phyloP scores from a whole-genome alignment of 306 rosid genomes.

The Ceratonia siliqua region DNA sequence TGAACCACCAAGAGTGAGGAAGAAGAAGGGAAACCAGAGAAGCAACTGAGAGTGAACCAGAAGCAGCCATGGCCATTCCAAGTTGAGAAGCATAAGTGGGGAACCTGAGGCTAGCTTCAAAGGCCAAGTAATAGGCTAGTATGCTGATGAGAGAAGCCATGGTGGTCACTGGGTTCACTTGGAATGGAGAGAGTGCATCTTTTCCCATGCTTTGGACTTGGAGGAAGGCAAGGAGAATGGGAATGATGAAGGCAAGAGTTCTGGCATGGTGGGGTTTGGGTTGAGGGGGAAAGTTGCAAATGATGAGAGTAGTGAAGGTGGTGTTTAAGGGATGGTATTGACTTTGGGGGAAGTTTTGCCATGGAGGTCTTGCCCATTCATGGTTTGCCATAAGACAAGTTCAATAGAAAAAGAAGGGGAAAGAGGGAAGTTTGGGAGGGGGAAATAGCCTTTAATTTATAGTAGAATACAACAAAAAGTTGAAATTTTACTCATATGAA shows the following conservation, averaged over 20 bases:
- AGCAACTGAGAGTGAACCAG: conserved; percentile 14
- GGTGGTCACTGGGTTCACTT: conserved; percentile 10
- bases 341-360: no score
- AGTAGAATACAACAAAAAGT: no score
- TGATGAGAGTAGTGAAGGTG: not conserved
- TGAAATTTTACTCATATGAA: no score
- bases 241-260: conserved; percentile 12
- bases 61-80: not conserved
- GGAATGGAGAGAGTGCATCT: conserved; percentile 10
- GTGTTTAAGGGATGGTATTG: not conserved
- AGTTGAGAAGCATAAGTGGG: conserved; percentile 20
- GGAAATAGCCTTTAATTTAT: no score
- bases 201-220: conserved; percentile 13
- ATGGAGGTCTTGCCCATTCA: no score
- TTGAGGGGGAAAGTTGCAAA: not conserved
- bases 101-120: not conserved
- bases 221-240: not conserved
- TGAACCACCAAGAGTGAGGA: not conserved
- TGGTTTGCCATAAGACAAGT: no score
- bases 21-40: conserved; percentile 11
- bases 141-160: not conserved
- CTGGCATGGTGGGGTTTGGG: not conserved
- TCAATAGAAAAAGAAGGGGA: no score
- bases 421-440: no score
- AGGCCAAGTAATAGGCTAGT: conserved; percentile 10